phyloP scores from a whole-genome alignment of 2,329 filamentous ascomycete genomes.

The Chrysoporthe deuterocubensis region DNA sequence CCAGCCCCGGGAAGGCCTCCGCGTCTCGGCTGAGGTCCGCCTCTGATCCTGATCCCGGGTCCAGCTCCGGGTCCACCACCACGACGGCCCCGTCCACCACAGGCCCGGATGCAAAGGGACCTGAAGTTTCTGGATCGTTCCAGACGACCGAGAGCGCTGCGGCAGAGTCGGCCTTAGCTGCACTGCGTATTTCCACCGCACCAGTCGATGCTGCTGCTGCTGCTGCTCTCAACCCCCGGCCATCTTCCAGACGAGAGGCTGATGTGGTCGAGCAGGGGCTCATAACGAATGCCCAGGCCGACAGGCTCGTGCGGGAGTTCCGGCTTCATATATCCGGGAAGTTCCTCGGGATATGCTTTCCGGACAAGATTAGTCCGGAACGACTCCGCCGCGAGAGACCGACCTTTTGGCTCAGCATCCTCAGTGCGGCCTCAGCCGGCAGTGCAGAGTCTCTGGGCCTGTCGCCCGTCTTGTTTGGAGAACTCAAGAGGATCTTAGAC shows the following conservation, averaged over 20 bases:
- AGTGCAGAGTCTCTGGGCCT: constrained; percentile 13
- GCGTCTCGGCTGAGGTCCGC: not conserved
- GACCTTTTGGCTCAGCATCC: constrained; percentile 24
- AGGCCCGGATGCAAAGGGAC: not conserved
- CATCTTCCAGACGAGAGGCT: not conserved
- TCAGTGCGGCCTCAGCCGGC: constrained; percentile 23
- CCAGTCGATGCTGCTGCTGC: not conserved
- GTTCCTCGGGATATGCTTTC: constrained; percentile 16
- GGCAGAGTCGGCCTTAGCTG: not conserved
- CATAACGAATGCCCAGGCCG: constrained; percentile 11
- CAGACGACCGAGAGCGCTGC: too few relatives aligned
- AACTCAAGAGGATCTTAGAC: constrained; percentile 16
- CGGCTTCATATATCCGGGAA: constrained; percentile 12
- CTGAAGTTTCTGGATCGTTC: not conserved
- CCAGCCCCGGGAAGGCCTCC: constrained; percentile 5
- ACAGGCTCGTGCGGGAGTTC: constrained; percentile 16
- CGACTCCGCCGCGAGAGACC: constrained; percentile 17
- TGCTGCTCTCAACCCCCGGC: not conserved
- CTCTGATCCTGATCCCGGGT: not conserved
- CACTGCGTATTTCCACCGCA: not conserved
- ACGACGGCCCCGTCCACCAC: not conserved
- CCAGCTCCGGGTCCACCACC: not conserved
- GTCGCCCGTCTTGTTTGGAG: not conserved
- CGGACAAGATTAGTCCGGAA: not conserved
- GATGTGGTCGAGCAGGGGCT: constrained; percentile 25